Evolutionary conservation across 2,329 filamentous ascomycete species (phyloP), one percentile per base, ranked within the genome.

Genomic region (Colletotrichum orbiculare): DNA sequence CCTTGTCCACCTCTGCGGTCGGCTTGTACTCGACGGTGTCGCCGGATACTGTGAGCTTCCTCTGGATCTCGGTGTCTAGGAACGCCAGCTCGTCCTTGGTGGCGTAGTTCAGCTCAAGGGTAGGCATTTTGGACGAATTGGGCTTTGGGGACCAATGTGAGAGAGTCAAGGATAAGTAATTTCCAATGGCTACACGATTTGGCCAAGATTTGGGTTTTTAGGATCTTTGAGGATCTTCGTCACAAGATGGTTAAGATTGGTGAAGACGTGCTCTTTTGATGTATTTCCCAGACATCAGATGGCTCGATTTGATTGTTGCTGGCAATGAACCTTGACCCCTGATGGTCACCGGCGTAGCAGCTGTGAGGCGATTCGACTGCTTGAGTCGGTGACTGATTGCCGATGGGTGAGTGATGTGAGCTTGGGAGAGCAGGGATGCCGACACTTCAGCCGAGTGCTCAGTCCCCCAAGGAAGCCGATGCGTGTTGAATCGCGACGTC

Each of bases 61-160:
- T 37, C n/a, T 55, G 25, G 13, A 48, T 25, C 0, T 60, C 42
- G 4, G 50, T 60, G 50, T 60, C 58, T 7, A 56, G 58, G 12
- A 60, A 60, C 8, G 50, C 58, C 5, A 60, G 58, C 50, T 60
- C 58, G 11, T 60, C 41, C 8, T 35, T 48, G 4, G 58, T 60
- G 9, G 58, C 58, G 3, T 60, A 60, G 17, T 60, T 60, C 3
- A 60, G 13, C n/a, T 48, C 58, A 41, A 60, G 58, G 12, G 58
- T 60, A 48, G 58, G 58, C 58, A 60, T 60, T 52, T n/a, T 52
- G 9, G 4, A 38, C 4, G 2, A 4, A 4, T 15, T 15, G 33
- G 35, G 48, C 35, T 34, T 35, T 37, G 48, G 8, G 13, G 1
- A 33, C n/a, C n/a, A n/a, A n/a, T n/a, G n/a, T n/a, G n/a, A n/a